phyloP scores from a whole-genome alignment of 352 stramenopile genomes.

The Phytophthora nicotianae region DNA sequence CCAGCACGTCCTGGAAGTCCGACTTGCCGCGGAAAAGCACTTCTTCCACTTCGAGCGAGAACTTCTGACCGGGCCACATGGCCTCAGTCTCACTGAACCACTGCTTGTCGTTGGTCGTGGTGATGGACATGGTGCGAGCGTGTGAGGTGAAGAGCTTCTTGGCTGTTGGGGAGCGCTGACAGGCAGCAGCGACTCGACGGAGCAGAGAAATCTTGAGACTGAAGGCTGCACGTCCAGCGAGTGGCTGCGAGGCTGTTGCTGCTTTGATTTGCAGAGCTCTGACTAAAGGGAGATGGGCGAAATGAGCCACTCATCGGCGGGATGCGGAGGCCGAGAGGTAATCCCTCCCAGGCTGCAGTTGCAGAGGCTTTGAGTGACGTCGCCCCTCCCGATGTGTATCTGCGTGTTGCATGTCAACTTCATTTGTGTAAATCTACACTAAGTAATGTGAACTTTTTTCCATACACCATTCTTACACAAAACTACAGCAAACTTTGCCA shows the following conservation, averaged over 20 bases:
- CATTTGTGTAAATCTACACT: neutral
- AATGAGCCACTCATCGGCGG: slow-evolving; percentile 17
- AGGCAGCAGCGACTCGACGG: slow-evolving; percentile 15
- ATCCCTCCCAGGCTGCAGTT: slow-evolving; percentile 1
- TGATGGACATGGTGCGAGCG: slow-evolving; percentile 37
- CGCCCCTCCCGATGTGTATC: slow-evolving; percentile 10
- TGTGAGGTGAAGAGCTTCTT: slow-evolving; percentile 9
- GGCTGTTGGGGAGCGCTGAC: neutral
- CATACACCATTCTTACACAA: slow-evolving; percentile 1
- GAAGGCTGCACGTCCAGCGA: slow-evolving; percentile 2
- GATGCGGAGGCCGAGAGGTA: neutral
- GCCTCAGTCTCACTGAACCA: slow-evolving; percentile 97
- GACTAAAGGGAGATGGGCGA: slow-evolving; percentile 22
- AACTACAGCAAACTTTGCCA: neutral
- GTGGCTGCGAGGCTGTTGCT: slow-evolving; percentile 14
- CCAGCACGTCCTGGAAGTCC: slow-evolving; percentile 97
- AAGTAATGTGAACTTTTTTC: neutral
- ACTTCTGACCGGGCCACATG: slow-evolving; percentile 94
- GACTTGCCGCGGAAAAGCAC: slow-evolving; percentile 96
- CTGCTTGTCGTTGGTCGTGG: slow-evolving; percentile 44
- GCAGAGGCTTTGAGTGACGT: neutral
- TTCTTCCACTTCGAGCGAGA: slow-evolving; percentile 94
- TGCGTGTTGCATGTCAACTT: slow-evolving; percentile 4
- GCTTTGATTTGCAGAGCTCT: slow-evolving; percentile 13
- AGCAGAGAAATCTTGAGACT: slow-evolving; percentile 33